Evolutionary conservation across 495 filamentous ascomycete species (phyloP).

Genomic region (Rostrohypoxylon terebratum): DNA sequence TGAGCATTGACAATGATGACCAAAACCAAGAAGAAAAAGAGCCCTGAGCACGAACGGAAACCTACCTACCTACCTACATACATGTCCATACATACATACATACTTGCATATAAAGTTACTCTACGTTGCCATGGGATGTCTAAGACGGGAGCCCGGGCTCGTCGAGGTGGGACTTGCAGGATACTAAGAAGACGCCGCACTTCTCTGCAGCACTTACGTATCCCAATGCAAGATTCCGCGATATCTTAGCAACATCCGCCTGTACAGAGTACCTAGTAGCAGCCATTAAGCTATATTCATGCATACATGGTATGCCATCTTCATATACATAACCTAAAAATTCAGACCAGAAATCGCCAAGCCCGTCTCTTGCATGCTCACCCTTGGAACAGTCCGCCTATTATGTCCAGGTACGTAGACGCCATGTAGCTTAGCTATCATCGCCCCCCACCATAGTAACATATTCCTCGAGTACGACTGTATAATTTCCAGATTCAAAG

Average conservation of each 20-base stretch:
- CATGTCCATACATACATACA: not conserved
- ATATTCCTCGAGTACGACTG: conserved; percentile 29
- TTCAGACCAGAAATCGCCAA: conserved; percentile 44
- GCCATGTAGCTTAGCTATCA: conserved; percentile 33
- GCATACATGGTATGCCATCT: conserved; percentile 19
- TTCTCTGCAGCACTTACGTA: conserved; percentile 47
- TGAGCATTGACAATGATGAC: not conserved
- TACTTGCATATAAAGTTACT: conserved; percentile 9
- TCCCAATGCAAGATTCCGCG: conserved; percentile 52
- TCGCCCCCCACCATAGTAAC: conserved; percentile 31
- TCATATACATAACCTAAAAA: conserved; percentile 47
- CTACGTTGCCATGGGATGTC: not conserved
- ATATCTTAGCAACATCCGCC: conserved; percentile 40
- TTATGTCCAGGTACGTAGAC: conserved; percentile 35
- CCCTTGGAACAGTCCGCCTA: conserved; percentile 29
- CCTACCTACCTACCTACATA: not conserved
- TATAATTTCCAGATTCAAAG: conserved; percentile 15
- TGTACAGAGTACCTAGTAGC: not conserved
- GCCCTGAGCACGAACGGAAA: not conserved
- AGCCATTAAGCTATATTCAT: not conserved
- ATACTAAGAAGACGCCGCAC: conserved; percentile 43
- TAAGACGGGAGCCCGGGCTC: conserved; percentile 45
- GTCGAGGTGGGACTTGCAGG: conserved; percentile 41
- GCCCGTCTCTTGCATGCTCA: conserved; percentile 46
- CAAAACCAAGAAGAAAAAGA: not conserved